Evolutionary conservation across 1,139 yeast species (phyloP).

Genomic region (Wickerhamomyces sp.): DNA sequence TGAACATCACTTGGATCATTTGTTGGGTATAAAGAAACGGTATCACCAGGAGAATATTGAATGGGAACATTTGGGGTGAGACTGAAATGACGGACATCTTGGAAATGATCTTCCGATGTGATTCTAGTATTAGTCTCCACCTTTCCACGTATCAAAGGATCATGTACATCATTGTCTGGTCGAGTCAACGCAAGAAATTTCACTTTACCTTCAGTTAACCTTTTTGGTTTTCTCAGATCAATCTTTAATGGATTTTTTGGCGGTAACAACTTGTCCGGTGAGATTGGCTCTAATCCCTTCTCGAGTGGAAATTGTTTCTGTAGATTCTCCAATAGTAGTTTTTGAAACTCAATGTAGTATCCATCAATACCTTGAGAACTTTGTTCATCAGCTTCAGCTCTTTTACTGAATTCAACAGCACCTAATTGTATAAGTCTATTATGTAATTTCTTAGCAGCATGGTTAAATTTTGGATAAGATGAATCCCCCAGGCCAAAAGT

Average conservation of each 20-base stretch:
- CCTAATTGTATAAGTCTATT: conserved; percentile 76
- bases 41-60: conserved; percentile 70
- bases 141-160: conserved; percentile 32
- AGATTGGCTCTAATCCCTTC: conserved; percentile 27
- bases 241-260: conserved; percentile 36
- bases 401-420: conserved; percentile 59
- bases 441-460: conserved; percentile 80
- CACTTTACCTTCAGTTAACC: conserved; percentile 21
- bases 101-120: conserved; percentile 73
- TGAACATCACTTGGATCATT: conserved; percentile 66
- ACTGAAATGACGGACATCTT: conserved; percentile 72
- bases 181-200: conserved; percentile 28
- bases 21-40: conserved; percentile 68
- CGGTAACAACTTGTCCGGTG: conserved; percentile 39
- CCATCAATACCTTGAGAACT: conserved; percentile 74
- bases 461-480: conserved; percentile 80
- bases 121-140: conserved; percentile 50
- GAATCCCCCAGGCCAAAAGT: conserved; percentile 95
- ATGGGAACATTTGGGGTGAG: conserved; percentile 32
- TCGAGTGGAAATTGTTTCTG: conserved; percentile 34
- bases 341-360: conserved; percentile 72
- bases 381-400: conserved; percentile 91
- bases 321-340: conserved; percentile 41
- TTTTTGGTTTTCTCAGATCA: conserved; percentile 25
- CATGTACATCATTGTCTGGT: conserved; percentile 14